Conservation (phyloP, 1,139 yeast species). For the Candida sojae region DNA sequence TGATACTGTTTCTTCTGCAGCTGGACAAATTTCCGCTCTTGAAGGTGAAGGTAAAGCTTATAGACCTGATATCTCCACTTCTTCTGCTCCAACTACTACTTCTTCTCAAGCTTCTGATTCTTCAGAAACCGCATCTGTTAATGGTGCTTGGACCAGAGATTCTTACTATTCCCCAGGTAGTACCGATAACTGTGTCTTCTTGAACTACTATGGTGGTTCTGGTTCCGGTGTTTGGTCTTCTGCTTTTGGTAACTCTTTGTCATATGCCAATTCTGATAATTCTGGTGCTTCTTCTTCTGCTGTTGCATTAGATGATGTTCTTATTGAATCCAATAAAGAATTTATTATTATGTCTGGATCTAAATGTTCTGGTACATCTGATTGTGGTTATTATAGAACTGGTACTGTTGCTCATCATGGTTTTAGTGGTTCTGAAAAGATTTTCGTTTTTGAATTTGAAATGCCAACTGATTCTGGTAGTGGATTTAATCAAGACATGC, state of each 20-base stretch:
- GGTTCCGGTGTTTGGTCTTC: constrained; percentile 85
- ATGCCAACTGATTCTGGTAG: constrained; percentile 53
- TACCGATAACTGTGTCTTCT: constrained; percentile 71
- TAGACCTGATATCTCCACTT: constrained; percentile 21
- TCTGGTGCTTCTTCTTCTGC: constrained; percentile 63
- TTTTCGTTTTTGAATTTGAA: constrained; percentile 71
- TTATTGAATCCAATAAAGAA: constrained; percentile 59
- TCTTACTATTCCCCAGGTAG: constrained; percentile 68
- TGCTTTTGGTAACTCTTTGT: constrained; percentile 88
- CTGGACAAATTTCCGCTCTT: constrained; percentile 15
- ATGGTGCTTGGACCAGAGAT: constrained; percentile 70
- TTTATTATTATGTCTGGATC: constrained; percentile 60
- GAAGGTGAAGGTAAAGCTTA: constrained; percentile 13
- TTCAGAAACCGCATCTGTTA: constrained; percentile 29
- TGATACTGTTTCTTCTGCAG: constrained; percentile 20
- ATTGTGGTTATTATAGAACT: constrained; percentile 69
- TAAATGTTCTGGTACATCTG: constrained; percentile 49
- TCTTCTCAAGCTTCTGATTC: constrained; percentile 28
- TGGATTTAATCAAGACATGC: constrained; percentile 57
- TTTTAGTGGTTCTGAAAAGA: constrained; percentile 61
- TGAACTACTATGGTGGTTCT: constrained; percentile 82
- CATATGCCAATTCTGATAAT: constrained; percentile 80
- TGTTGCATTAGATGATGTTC: constrained; percentile 52
- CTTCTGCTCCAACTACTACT: constrained; percentile 26
- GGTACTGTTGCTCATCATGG: constrained; percentile 79